These are phyloP conservation scores for Neltuma alba DNA, from an alignment of 306 rosid genomes.

Conservation along the genomic window DNA sequence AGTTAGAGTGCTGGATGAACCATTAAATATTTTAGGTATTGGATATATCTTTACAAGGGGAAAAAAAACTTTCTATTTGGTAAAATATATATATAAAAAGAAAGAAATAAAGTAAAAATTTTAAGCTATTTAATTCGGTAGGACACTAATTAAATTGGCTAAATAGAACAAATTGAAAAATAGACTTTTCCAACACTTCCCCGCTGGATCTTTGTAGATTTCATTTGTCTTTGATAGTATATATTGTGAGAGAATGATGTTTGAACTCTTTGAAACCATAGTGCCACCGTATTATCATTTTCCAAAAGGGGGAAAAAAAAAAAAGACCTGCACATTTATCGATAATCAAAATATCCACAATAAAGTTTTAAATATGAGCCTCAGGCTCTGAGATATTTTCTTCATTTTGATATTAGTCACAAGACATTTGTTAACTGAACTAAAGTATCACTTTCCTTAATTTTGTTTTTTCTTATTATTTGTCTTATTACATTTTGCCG, in stretches of 20 bases:
- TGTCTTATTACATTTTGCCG: too few relatives aligned
- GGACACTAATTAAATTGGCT: not conserved
- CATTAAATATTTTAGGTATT: too few relatives aligned
- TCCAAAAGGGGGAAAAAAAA: not conserved
- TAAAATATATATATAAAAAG: not conserved
- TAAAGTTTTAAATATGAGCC: slow-evolving; percentile 1
- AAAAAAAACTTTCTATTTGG: not conserved
- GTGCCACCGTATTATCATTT: not conserved
- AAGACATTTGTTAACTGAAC: not conserved
- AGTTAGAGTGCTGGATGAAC: too few relatives aligned
- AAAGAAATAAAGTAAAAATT: not conserved
- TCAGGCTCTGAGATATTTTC: not conserved
- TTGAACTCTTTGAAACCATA: not conserved
- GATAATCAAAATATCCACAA: not conserved
- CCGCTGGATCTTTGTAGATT: not conserved
- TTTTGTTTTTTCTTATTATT: not conserved
- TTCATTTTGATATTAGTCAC: not conserved
- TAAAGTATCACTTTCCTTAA: not conserved
- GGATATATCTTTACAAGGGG: too few relatives aligned
- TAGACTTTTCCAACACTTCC: not conserved
- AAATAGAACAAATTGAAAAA: not conserved
- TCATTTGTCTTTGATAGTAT: not conserved
- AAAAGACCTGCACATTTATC: not conserved
- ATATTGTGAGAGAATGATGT: not conserved
- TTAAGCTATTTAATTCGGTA: not conserved